These are phyloP conservation scores for Xylariales sp. DNA, from an alignment of 2,329 filamentous ascomycete species.

Conservation along the genomic window DNA sequence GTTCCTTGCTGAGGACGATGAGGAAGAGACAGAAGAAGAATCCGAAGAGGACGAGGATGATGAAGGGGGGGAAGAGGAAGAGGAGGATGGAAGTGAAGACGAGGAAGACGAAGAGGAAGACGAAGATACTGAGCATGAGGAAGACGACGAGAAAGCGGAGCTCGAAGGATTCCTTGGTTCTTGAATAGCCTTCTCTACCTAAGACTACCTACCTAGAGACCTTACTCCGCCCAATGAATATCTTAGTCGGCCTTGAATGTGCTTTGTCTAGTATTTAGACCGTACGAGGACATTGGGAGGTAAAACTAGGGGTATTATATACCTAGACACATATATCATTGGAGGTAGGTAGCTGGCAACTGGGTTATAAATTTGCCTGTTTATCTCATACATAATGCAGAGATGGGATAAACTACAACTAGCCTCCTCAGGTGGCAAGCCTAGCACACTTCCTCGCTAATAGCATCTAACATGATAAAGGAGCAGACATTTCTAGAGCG, in stretches of 20 bases:
- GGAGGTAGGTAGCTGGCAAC: not conserved
- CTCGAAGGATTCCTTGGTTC: slow-evolving; percentile 55
- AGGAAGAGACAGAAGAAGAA: slow-evolving; percentile 60
- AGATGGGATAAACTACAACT: not conserved
- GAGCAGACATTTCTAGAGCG: not conserved
- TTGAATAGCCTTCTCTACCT: slow-evolving; percentile 30
- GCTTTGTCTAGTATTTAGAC: slow-evolving; percentile 1
- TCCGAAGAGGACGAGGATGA: slow-evolving; percentile 58
- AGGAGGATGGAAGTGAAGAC: slow-evolving; percentile 57
- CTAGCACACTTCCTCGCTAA: not conserved
- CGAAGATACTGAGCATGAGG: slow-evolving; percentile 53
- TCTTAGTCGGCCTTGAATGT: not conserved
- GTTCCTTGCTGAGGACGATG: slow-evolving; percentile 80
- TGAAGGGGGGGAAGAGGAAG: slow-evolving; percentile 58
- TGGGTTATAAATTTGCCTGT: not conserved
- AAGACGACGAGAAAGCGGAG: slow-evolving; percentile 57
- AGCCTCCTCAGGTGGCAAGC: not conserved
- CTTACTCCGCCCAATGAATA: too few species aligned
- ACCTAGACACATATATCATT: not conserved
- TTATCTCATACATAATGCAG: not conserved
- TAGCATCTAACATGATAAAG: not conserved
- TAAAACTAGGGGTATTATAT: not conserved
- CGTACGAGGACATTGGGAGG: not conserved
- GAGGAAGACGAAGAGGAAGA: slow-evolving; percentile 48
- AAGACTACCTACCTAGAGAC: slow-evolving; percentile 14